Base-by-base conservation (phyloP, 2,329 filamentous ascomycete species). In the Didymosphaeria variabile region DNA sequence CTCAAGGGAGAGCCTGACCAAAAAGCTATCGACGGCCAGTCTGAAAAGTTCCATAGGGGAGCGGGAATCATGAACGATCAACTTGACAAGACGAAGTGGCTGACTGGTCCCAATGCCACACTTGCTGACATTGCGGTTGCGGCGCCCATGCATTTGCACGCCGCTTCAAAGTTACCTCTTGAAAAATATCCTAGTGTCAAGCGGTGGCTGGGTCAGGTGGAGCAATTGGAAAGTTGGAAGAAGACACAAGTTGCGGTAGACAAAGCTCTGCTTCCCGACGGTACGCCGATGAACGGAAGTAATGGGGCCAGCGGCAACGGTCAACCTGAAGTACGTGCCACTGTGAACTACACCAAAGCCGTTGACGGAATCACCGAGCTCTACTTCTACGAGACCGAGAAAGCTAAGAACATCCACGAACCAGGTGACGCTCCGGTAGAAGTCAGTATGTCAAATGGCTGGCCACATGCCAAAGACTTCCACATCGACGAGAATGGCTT, bases 311-410 rank as follows among this genome's bases (percentile, higher is more conserved):
- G 23, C 12, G 23, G 34, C 23, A 31, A 44, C 15, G 34, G 36
- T 5, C 52, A 36, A 19, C 21, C 44, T 10, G 17, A 40, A 58
- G 79, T 82, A 59, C 76, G 78, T 56, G 79, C 81, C 23, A 79
- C 74, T 3, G 76, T 84, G 50, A 83, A 83, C 62, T 84, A 83
- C 70, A 78, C 80, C 44, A 82, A 82, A 69, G 77, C 80, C 44
- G 71, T 81, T 38, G 74, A 74, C 15, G 60, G 81, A 57, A 72
- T 75, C 61, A 79, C 76, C 26, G 76, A 81, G 76, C 31, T 83
- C 66, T 70, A 82, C 74, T 71, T 83, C 77, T 68, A 79, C 67
- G 59, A 83, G 62, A 74, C 73, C 23, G 73, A 74, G 2, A 73
- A 71, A 34, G 76, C 80, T 12, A 69, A 76, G 63, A 68, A 77